A percentile compares a stretch with the other conserved stretches of the same genome.
Conservation (phyloP, 2,329 filamentous ascomycete species). For the Hymenoscyphus infarciens region DNA sequence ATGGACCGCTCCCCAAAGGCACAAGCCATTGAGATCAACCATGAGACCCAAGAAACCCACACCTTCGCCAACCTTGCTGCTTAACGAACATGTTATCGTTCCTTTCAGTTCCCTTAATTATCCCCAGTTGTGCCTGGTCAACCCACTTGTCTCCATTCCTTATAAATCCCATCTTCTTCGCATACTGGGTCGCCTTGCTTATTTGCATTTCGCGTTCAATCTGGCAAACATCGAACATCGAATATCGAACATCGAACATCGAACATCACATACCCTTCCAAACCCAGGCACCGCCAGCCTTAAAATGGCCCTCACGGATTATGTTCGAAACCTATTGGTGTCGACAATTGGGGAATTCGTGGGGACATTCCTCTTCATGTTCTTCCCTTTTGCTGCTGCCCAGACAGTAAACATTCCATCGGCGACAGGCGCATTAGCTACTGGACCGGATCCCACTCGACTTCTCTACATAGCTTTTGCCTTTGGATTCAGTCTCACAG, state of each 20-base stretch:
- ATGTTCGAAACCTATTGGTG: slow-evolving; percentile 4
- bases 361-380: slow-evolving; percentile 10
- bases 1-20: background rate
- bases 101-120: background rate
- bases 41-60: background rate
- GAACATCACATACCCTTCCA: background rate
- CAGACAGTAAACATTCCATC: slow-evolving; percentile 1
- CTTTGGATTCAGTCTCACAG: slow-evolving; percentile 38
- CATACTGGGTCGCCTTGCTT: background rate
- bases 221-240: background rate
- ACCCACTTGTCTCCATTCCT: background rate
- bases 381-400: slow-evolving; percentile 3
- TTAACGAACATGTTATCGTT: background rate
- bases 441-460: background rate
- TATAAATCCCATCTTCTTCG: background rate
- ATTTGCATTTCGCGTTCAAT: background rate
- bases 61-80: background rate
- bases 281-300: background rate
- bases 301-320: background rate
- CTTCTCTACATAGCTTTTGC: slow-evolving; percentile 27
- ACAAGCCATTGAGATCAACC: background rate
- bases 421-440: background rate
- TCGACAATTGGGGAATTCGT: slow-evolving; percentile 8
- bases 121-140: background rate
- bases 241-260: background rate